phyloP scores from a whole-genome alignment of 768 basidiomycete genomes.

The Pleurotus ostreatus region DNA sequence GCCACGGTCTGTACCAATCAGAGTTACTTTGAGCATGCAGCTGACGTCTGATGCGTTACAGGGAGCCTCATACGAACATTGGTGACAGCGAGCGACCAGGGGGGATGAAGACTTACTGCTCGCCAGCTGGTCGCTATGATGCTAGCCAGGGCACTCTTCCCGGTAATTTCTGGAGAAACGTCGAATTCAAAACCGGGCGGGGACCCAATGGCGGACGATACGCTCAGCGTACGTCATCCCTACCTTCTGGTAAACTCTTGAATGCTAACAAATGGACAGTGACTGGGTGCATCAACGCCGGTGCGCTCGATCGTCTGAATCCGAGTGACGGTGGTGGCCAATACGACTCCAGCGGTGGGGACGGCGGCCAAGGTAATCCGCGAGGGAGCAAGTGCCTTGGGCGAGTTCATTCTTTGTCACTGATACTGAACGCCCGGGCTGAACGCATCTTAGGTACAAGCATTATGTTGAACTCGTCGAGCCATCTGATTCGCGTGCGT shows the following conservation, averaged over 20 bases:
- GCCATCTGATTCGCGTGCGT: slow-evolving; percentile 24
- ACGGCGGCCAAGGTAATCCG: slow-evolving; percentile 25
- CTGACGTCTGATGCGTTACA: slow-evolving; percentile 6
- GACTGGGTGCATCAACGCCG: slow-evolving; percentile 27
- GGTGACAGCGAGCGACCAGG: slow-evolving; percentile 29
- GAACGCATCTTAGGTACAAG: slow-evolving; percentile 18
- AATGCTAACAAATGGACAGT: slow-evolving; percentile 13
- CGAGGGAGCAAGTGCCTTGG: slow-evolving; percentile 27
- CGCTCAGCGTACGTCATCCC: slow-evolving; percentile 19
- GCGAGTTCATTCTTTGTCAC: slow-evolving; percentile 7
- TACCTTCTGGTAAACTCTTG: background rate
- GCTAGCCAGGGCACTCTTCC: slow-evolving; percentile 24
- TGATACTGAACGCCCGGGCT: background rate
- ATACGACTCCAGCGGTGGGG: slow-evolving; percentile 30
- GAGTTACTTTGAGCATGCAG: no score
- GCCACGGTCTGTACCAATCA: background rate
- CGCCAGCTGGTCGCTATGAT: slow-evolving; percentile 19
- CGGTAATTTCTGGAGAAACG: slow-evolving; percentile 24
- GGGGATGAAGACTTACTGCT: slow-evolving; percentile 29
- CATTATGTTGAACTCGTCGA: slow-evolving; percentile 33
- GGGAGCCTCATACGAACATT: slow-evolving; percentile 23
- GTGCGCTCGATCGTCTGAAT: slow-evolving; percentile 21
- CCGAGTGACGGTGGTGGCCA: slow-evolving; percentile 27
- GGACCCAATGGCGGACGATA: slow-evolving; percentile 21
- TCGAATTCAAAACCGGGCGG: slow-evolving; percentile 23